Evolutionary conservation across 192 early-diverging fungal genomes (phyloP), one percentile per base, ranked within the genome.

Genomic region (Obelidium mucronatum): DNA sequence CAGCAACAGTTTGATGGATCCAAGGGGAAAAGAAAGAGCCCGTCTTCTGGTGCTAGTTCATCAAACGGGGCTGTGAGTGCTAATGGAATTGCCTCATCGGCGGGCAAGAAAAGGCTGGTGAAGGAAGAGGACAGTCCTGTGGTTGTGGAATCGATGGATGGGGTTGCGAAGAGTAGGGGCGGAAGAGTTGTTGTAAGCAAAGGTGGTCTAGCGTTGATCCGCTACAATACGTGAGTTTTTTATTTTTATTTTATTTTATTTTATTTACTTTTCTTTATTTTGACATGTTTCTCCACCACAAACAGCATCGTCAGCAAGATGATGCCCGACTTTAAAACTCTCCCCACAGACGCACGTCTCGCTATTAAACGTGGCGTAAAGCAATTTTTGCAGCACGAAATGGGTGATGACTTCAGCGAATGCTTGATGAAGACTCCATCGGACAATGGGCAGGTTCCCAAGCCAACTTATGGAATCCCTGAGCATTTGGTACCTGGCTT

Each of bases 341-440:
- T 76, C 19, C 33, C 74, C 3, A 76, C 66, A 3, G 63, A 64
- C 3, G 61, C 74, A 5, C 74, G 74, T 8, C 28, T 66, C 19
- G 74, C 74, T 62, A 66, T 76, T 62, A 76, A 76, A 52, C 39
- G 53, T 11, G 74, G 74, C 63, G 74, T 76, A 2, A 76, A 76
- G 52, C 62, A 76, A 26, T 76, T 67, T 56, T 26, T 76, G 44
- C 61, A 67, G 34, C 61, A 67, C 24, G 52, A 76, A 24, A 52
- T 76, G 40, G 61, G 62, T 8, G 2, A 19, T 6, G 33, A 19
- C 34, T 72, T 72, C 58, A 54, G 58, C 8, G 69, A 72, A 39
- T 76, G 74, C 36, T 11, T 74, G 8, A 76, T 76, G 62, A 31
- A 22, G 34, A 67, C 66, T 15, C 6, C 22, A 22, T 5, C 55